phyloP scores from a whole-genome alignment of 106 monocot species.

The Allium fistulosum region DNA sequence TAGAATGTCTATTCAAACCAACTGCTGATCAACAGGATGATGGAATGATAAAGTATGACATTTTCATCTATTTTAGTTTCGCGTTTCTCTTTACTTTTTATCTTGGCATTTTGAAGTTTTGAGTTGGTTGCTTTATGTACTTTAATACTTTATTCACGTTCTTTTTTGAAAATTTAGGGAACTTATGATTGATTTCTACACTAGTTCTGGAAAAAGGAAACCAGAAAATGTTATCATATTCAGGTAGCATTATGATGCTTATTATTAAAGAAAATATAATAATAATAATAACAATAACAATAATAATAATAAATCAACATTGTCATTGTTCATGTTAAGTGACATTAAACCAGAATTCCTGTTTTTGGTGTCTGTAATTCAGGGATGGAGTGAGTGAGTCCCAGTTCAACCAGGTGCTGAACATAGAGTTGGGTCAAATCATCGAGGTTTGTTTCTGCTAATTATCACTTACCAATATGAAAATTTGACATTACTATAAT shows the following conservation, averaged over 20 bases:
- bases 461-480: background rate
- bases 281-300: no score
- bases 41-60: constrained; percentile 36
- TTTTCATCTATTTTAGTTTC: constrained; percentile 10
- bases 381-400: constrained; percentile 99
- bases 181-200: constrained; percentile 70
- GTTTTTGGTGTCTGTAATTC: background rate
- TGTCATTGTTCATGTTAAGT: no score
- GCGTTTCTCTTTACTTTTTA: no score
- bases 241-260: constrained; percentile 26
- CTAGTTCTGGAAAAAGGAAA: constrained; percentile 62
- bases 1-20: constrained; percentile 88
- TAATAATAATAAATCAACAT: no score
- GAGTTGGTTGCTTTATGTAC: no score
- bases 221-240: constrained; percentile 87
- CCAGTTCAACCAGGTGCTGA: constrained; percentile 84
- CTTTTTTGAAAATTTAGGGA: constrained; percentile 35
- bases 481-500: background rate
- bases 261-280: no score
- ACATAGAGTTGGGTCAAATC: constrained; percentile 93
- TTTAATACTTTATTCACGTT: no score
- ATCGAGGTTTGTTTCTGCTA: constrained; percentile 52
- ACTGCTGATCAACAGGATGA: constrained; percentile 1
- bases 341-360: no score
- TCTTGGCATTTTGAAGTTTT: no score